Evolutionary conservation across 306 rosid genomes (phyloP).

Genomic region (Geum urbanum): DNA sequence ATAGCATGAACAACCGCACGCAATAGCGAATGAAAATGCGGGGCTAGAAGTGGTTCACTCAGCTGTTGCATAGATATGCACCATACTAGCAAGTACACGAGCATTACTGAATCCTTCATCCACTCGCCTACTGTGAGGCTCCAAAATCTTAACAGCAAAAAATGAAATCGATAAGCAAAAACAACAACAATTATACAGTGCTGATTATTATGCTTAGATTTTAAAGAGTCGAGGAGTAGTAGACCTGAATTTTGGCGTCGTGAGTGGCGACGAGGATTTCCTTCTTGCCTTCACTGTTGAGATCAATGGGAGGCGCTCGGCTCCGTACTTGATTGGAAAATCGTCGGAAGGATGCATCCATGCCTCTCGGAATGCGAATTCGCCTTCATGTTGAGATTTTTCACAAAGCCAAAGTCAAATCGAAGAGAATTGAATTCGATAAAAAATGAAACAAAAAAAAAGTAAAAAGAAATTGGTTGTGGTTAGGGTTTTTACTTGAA

Average conservation of each 20-base stretch:
- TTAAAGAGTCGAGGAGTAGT: background rate
- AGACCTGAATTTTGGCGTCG: slow-evolving; percentile 88
- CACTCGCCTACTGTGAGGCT: slow-evolving; percentile 79
- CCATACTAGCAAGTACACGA: slow-evolving; percentile 68
- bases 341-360: slow-evolving; percentile 95
- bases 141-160: slow-evolving; percentile 57
- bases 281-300: slow-evolving; percentile 93
- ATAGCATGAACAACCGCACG: slow-evolving; percentile 62
- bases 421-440: background rate
- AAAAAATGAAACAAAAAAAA: background rate
- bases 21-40: slow-evolving; percentile 48
- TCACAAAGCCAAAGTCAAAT: background rate
- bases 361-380: slow-evolving; percentile 84
- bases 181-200: background rate
- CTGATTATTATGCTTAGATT: background rate
- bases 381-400: slow-evolving; percentile 78
- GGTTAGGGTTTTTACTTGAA: slow-evolving; percentile 46
- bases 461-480: no score
- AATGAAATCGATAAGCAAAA: no score
- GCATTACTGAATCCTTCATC: slow-evolving; percentile 92
- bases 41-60: slow-evolving; percentile 36
- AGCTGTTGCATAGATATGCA: slow-evolving; percentile 77
- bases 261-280: slow-evolving; percentile 89
- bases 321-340: slow-evolving; percentile 86
- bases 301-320: slow-evolving; percentile 91